phyloP scores from a whole-genome alignment of 2,329 filamentous ascomycete genomes.

The Alternaria longipes region DNA sequence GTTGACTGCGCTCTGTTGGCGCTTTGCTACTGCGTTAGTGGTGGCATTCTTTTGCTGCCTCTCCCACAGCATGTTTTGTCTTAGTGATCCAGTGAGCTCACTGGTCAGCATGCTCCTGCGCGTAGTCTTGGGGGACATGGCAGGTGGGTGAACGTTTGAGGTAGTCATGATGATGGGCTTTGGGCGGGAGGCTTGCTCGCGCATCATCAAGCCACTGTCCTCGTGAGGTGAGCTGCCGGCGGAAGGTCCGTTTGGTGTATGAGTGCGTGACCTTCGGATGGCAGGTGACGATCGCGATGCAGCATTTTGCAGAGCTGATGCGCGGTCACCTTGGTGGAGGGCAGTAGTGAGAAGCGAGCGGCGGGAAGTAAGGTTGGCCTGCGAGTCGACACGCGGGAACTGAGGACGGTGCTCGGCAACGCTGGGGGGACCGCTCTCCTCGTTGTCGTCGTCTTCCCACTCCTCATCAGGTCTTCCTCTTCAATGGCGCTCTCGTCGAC shows the following conservation, averaged over 20 bases:
- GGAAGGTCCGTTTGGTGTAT: conserved; percentile 73
- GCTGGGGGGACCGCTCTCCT: conserved; percentile 84
- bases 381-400: conserved; percentile 92
- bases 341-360: conserved; percentile 90
- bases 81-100: conserved; percentile 90
- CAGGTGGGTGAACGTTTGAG: conserved; percentile 73
- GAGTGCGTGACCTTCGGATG: conserved; percentile 68
- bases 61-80: conserved; percentile 92
- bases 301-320: conserved; percentile 72
- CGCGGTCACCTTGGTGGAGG: conserved; percentile 81
- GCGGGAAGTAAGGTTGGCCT: conserved; percentile 82
- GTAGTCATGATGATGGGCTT: conserved; percentile 83
- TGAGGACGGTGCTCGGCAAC: conserved; percentile 75
- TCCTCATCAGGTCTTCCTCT: conserved; percentile 65
- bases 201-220: conserved; percentile 66
- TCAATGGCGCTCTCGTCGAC: conserved; percentile 68
- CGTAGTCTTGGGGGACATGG: conserved; percentile 89
- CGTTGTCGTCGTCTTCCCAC: conserved; percentile 71
- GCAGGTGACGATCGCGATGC: conserved; percentile 66
- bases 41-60: conserved; percentile 93
- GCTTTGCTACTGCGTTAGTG: conserved; percentile 86
- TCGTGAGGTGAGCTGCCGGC: conserved; percentile 66
- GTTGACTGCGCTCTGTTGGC: conserved; percentile 73
- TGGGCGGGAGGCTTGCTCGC: conserved; percentile 68
- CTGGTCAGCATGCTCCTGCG: conserved; percentile 84